A percentile compares a stretch with the other conserved stretches of the same genome.
phyloP scores from a whole-genome alignment of 2,329 filamentous ascomycete species.

The Biscogniauxia sp. region DNA sequence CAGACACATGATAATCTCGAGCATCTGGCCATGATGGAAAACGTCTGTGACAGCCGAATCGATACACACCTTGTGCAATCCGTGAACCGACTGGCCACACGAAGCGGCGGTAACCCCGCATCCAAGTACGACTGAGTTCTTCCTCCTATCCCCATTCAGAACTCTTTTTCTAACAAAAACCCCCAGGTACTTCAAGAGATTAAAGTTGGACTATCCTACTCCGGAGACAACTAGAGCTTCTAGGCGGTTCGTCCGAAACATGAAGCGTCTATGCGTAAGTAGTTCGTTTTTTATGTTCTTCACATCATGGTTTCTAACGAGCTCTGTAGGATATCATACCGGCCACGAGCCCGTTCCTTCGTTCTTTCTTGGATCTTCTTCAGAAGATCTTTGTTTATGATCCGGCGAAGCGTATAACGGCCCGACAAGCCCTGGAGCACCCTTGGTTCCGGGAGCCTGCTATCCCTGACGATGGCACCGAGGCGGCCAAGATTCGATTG shows the following conservation, averaged over 20 bases:
- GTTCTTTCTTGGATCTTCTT: conserved; percentile 62
- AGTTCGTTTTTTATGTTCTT: neutral
- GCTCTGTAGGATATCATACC: conserved; percentile 62
- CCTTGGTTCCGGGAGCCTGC: conserved; percentile 66
- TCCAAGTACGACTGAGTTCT: conserved; percentile 51
- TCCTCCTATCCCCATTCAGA: neutral
- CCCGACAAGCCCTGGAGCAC: conserved; percentile 63
- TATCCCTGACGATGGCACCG: conserved; percentile 64
- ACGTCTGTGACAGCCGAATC: conserved; percentile 59
- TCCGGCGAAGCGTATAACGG: conserved; percentile 62
- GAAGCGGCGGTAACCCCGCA: conserved; percentile 59
- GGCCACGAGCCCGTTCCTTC: conserved; percentile 55
- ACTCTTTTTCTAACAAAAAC: conserved; percentile 27
- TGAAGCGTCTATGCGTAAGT: conserved; percentile 64
- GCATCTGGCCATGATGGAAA: conserved; percentile 75
- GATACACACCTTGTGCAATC: conserved; percentile 57
- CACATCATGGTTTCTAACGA: conserved; percentile 16
- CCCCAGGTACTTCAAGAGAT: conserved; percentile 63
- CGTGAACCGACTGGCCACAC: conserved; percentile 55
- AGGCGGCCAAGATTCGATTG: conserved; percentile 62
- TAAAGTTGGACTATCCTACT: conserved; percentile 64
- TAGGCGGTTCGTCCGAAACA: conserved; percentile 66
- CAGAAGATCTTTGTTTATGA: conserved; percentile 69
- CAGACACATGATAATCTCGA: conserved; percentile 72
- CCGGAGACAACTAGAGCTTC: conserved; percentile 63